Evolutionary conservation across 352 stramenopile genomes (phyloP), one percentile per base, ranked within the genome.

Genomic region (Pythium dissotocum): DNA sequence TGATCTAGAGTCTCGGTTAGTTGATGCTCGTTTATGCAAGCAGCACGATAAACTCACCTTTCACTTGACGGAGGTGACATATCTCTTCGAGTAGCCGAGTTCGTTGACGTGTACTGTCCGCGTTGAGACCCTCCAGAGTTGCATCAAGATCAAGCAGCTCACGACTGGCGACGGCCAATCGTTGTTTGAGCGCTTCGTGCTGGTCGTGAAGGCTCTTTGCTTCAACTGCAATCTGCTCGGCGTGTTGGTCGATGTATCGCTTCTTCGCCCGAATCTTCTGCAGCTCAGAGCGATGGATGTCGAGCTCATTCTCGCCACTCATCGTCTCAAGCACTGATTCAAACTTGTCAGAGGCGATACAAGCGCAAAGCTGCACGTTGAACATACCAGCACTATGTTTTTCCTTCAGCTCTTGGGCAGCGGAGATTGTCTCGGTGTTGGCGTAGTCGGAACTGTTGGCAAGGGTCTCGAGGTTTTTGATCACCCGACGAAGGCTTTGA

Each of bases 201-300:
- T 79, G 51, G 16, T 69, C 53, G 49, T 80, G 64, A 24, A 48
- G 68, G 24, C 71, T 40, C 16, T 63, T 61, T 12, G 78, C 42
- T 18, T 81, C 65, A 14, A 36, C 40, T 52, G 81, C 76, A 9
- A 89, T 63, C 42, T 76, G 63, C 2, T 30, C 38, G 12, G 63
- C 54, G 53, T 77, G 73, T 21, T 76, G 46, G 26, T 63, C 32
- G 12, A 86, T 77, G 51, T 80, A 75, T 64, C 63, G 64, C 58
- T 75, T 74, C 57, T 89, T 88, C 12, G 68, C 72, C 61, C 69
- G 67, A 18, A 88, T 61, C 48, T 87, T 85, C 36, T 82, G 74
- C 16, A 78, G 65, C 33, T 76, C 67, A 18, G 69, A 28, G n/a
- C 61, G 60, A 28, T 73, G 63, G 33, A 64, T 46, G 33, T 74